Evolutionary conservation across 805 yeast species (phyloP).

Genomic region (Clavispora vitiphila): DNA sequence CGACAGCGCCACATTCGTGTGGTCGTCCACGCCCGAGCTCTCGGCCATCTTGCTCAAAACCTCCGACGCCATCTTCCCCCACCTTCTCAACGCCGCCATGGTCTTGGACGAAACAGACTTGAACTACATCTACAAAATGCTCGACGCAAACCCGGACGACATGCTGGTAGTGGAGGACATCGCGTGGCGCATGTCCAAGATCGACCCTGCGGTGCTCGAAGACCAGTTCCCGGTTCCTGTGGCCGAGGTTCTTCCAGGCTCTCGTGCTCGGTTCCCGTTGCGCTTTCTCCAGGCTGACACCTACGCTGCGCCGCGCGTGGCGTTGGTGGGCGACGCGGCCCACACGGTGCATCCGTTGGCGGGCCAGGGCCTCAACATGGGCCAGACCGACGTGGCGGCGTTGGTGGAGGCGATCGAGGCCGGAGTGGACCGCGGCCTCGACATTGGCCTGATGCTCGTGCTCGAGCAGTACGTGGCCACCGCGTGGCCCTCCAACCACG

Average conservation of each 20-base stretch:
- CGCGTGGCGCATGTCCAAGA: constrained; percentile 57
- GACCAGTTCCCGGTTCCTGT: constrained; percentile 65
- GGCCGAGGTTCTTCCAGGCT: constrained; percentile 49
- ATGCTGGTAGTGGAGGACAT: constrained; percentile 61
- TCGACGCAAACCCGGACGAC: constrained; percentile 34
- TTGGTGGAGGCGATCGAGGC: constrained; percentile 63
- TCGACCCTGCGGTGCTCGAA: constrained; percentile 43
- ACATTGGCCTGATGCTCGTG: constrained; percentile 76
- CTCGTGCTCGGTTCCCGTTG: constrained; percentile 87
- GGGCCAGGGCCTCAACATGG: constrained; percentile 98
- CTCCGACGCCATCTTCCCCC: constrained; percentile 58
- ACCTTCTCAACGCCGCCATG: constrained; percentile 80
- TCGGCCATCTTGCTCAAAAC: constrained; percentile 58
- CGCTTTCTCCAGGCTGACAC: constrained; percentile 86
- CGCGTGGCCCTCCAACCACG: constrained; percentile 77
- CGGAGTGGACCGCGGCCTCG: constrained; percentile 75
- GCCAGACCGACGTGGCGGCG: constrained; percentile 83
- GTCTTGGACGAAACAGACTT: constrained; percentile 75
- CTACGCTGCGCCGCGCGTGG: constrained; percentile 78
- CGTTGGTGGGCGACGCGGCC: constrained; percentile 97
- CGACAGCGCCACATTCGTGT: constrained; percentile 83
- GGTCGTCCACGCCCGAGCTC: constrained; percentile 81
- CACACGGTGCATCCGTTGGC: constrained; percentile 97
- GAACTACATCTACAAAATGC: constrained; percentile 53
- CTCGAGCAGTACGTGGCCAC: constrained; percentile 83